Evolutionary conservation across 805 yeast genomes (phyloP).

Genomic region (Cyberlindnera saturnus): DNA sequence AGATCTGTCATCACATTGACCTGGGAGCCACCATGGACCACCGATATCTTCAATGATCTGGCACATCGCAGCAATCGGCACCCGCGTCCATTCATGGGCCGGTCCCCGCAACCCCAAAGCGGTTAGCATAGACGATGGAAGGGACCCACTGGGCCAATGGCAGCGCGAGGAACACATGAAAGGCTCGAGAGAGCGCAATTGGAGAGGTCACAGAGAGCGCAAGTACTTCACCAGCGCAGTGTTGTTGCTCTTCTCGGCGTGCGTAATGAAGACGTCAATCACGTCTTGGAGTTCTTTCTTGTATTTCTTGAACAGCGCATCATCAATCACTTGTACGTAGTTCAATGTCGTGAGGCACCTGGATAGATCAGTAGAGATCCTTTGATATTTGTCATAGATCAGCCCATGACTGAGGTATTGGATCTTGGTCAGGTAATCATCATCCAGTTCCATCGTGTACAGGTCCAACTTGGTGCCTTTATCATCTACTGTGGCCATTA

Average conservation of each 20-base stretch:
- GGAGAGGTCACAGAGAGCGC: not conserved
- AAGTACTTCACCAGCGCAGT: conserved; percentile 8
- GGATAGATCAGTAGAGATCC: conserved; percentile 2
- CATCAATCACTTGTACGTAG: conserved; percentile 1
- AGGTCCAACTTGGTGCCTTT: conserved; percentile 9
- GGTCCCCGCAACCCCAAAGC: too few relatives aligned
- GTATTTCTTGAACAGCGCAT: not conserved
- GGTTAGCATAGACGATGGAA: too few relatives aligned
- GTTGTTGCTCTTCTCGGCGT: conserved; percentile 5
- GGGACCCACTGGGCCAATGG: too few relatives aligned
- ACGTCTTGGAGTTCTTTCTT: not conserved
- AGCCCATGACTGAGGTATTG: conserved; percentile 15
- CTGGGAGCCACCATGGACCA: too few relatives aligned
- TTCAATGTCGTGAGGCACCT: not conserved
- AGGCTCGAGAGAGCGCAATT: too few relatives aligned
- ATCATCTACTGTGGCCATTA: conserved; percentile 2
- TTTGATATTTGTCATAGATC: conserved; percentile 10
- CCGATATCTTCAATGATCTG: too few relatives aligned
- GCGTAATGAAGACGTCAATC: conserved; percentile 5
- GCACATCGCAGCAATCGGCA: too few relatives aligned
- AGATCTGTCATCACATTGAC: too few relatives aligned
- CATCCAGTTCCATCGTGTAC: conserved; percentile 8
- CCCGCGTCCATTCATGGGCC: too few relatives aligned
- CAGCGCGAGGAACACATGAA: too few relatives aligned
- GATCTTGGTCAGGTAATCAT: conserved; percentile 11